Evolutionary conservation across 108 stramenopile species (phyloP).

Genomic region (Skeletonema tropicum): DNA sequence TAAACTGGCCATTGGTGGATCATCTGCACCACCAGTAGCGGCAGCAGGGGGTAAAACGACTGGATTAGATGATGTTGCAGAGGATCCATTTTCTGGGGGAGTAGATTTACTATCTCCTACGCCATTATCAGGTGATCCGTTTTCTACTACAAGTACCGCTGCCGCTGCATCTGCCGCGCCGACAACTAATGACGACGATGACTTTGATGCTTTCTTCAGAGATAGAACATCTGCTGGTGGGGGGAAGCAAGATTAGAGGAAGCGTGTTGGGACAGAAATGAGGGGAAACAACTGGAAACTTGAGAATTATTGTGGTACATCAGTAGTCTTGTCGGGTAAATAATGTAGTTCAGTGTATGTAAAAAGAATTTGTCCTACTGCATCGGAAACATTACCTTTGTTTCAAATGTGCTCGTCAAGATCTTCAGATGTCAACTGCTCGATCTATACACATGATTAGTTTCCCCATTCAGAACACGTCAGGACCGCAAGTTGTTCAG

Average conservation of each 20-base stretch:
- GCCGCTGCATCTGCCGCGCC: constrained; percentile 3
- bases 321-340: not conserved
- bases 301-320: too few species aligned
- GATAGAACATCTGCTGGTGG: constrained; percentile 47
- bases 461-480: constrained; percentile 1
- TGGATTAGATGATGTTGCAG: constrained; percentile 22
- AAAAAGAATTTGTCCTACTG: not conserved
- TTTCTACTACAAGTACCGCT: constrained; percentile 13
- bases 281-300: too few species aligned
- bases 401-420: not conserved
- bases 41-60: constrained; percentile 18
- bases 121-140: constrained; percentile 17
- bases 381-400: not conserved
- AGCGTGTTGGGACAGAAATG: too few species aligned
- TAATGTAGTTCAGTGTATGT: not conserved
- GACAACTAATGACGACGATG: constrained; percentile 12
- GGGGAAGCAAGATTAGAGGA: constrained; percentile 12
- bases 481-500: not conserved
- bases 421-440: constrained; percentile 20
- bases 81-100: constrained; percentile 33
- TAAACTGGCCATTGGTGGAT: constrained; percentile 13
- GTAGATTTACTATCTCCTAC: constrained; percentile 32
- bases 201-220: constrained; percentile 55
- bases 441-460: constrained; percentile 4
- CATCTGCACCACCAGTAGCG: not conserved